Conservation (phyloP, 768 basidiomycete species). For the Mycena capillaripes region DNA sequence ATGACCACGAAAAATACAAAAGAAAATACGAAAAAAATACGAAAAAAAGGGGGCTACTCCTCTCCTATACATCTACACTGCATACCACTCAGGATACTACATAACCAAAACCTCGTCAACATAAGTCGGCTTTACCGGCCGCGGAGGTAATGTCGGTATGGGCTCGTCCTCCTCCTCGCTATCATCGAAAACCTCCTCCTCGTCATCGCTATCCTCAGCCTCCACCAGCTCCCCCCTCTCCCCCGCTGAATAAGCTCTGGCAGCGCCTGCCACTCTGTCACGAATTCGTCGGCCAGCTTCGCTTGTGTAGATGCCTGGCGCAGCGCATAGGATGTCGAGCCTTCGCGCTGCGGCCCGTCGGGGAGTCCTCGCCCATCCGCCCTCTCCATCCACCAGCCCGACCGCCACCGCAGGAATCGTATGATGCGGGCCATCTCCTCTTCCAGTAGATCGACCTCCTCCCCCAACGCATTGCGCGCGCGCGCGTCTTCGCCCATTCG, state of each 20-base stretch:
- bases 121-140: neutral
- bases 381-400: conserved; percentile 17
- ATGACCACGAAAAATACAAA: neutral
- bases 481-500: too few species aligned
- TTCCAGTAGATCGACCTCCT: conserved; percentile 29
- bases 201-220: neutral
- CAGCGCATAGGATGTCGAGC: conserved; percentile 18
- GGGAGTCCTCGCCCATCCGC: neutral
- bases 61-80: neutral
- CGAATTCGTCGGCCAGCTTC: neutral
- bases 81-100: too few species aligned
- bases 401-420: conserved; percentile 18
- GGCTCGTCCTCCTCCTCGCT: conserved; percentile 6
- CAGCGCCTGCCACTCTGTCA: neutral
- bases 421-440: conserved; percentile 30
- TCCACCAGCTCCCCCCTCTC: neutral
- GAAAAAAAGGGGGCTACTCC: neutral
- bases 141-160: neutral
- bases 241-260: neutral
- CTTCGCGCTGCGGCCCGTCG: conserved; percentile 14
- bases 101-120: neutral
- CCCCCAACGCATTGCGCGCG: conserved; percentile 23
- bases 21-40: neutral
- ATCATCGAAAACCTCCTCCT: neutral
- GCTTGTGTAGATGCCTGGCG: conserved; percentile 13